Base-by-base conservation (phyloP, 2,329 filamentous ascomycete species). In the Cladorrhinum sp. region DNA sequence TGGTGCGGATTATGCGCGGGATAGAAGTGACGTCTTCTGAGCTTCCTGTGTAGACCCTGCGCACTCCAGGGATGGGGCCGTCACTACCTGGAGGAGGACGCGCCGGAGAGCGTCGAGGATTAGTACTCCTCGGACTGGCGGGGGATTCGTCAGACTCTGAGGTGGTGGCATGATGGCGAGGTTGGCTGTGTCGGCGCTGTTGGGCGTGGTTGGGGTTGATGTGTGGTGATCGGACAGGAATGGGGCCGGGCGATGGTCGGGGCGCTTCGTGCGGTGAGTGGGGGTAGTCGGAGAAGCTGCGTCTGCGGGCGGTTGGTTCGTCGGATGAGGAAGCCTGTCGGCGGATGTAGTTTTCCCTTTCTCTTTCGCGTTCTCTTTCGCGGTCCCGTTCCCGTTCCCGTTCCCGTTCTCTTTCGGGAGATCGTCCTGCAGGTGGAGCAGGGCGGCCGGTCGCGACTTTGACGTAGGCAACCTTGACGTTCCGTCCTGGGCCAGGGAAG, bases 251-350 rank as follows among this genome's bases (percentile, higher is more conserved):
- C 12, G 49, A 16, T 49, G 54, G 54, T 6, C 61, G 68, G n/a
- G 61, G 16, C 3, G 7, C 57, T 28, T 64, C 61, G 68, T 18
- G 73, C 2, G 73, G 72, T 1, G 75, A 74, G 2, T 73, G 74
- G 2, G 77, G 77, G 56, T 79, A 77, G 60, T 84, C 82, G 2
- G 81, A 82, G 68, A 81, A 80, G 70, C 82, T 84, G 59, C 78
- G 76, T 42, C 81, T 75, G 33, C 81, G 75, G 42, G 79, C 76
- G 12, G 68, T 71, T n/a, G 75, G 70, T 16, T 80, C 79, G 8
- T 72, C 72, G 0, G 76, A 70, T 6, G 76, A 73, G 28, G 74
- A 73, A 26, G 74, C 73, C 4, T 64, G 62, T 36, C 74, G 74
- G 50, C 73, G 67, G 18, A 58, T 57, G 62, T 64, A 73, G 30